Evolutionary conservation across 2,329 filamentous ascomycete genomes (phyloP).

Genomic region (Neonectria magnoliae): DNA sequence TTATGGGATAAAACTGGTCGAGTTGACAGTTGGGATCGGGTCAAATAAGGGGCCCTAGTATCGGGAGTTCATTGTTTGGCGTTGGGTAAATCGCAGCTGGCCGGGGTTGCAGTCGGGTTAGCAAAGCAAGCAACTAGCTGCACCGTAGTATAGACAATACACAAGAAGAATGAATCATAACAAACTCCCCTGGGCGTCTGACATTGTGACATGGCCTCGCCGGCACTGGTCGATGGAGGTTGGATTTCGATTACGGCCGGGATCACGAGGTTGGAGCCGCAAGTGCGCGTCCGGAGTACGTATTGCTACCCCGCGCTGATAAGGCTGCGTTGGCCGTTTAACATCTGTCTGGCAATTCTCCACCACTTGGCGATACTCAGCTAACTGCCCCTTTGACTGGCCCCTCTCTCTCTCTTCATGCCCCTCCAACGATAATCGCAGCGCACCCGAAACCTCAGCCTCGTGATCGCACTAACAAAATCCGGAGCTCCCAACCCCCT

Average conservation of each 20-base stretch:
- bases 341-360: constrained; percentile 11
- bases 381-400: constrained; percentile 26
- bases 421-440: constrained; percentile 22
- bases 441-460: constrained; percentile 36
- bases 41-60: constrained; percentile 16
- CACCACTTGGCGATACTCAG: neutral
- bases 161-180: constrained; percentile 25
- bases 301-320: constrained; percentile 39
- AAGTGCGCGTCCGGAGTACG: constrained; percentile 17
- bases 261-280: constrained; percentile 39
- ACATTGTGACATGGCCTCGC: constrained; percentile 11
- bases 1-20: constrained; percentile 35
- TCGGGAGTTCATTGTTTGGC: constrained; percentile 34
- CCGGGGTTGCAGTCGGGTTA: constrained; percentile 27
- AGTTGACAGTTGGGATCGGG: constrained; percentile 22
- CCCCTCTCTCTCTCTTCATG: constrained; percentile 15
- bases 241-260: constrained; percentile 23
- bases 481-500: constrained; percentile 17
- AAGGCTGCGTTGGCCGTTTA: constrained; percentile 26
- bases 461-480: constrained; percentile 35
- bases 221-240: constrained; percentile 30
- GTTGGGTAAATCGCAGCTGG: constrained; percentile 33
- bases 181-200: neutral
- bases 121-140: constrained; percentile 23
- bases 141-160: constrained; percentile 26